These are phyloP conservation scores for Cercospora sesami DNA, from an alignment of 2,329 filamentous ascomycete genomes.

Conservation along the genomic window DNA sequence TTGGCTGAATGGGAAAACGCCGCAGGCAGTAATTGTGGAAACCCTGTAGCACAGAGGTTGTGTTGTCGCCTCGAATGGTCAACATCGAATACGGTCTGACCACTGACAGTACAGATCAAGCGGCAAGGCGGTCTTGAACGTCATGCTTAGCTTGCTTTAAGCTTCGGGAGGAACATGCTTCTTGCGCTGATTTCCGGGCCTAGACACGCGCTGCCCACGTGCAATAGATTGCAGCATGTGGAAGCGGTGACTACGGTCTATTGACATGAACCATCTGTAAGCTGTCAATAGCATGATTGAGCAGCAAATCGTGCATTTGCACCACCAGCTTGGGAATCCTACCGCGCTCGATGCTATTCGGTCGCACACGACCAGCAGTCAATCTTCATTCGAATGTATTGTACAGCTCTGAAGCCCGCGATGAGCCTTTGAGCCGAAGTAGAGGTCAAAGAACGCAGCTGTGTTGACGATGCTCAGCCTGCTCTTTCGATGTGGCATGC, in stretches of 20 bases:
- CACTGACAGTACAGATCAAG: not conserved
- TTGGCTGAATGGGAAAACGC: not conserved
- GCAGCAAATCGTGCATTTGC: not conserved
- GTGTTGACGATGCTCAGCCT: no score
- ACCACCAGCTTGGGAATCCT: not conserved
- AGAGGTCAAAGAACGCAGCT: not conserved
- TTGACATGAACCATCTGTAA: not conserved
- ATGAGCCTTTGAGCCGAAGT: not conserved
- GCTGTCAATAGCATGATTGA: not conserved
- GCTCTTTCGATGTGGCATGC: not conserved
- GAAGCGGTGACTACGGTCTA: not conserved
- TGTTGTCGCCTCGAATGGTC: not conserved
- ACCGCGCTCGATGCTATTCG: not conserved
- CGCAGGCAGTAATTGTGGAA: not conserved
- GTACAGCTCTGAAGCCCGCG: not conserved
- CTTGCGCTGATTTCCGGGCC: not conserved
- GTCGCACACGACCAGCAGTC: not conserved
- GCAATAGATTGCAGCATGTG: not conserved
- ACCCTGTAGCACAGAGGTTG: not conserved
- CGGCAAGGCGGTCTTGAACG: slow-evolving; percentile 2
- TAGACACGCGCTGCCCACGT: not conserved
- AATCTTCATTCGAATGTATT: not conserved
- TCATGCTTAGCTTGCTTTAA: slow-evolving; percentile 3
- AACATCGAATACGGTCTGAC: slow-evolving; percentile 3
- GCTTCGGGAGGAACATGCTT: slow-evolving; percentile 5